Conservation (phyloP, 1,284 basidiomycete species). For the Trametes pubescens region DNA sequence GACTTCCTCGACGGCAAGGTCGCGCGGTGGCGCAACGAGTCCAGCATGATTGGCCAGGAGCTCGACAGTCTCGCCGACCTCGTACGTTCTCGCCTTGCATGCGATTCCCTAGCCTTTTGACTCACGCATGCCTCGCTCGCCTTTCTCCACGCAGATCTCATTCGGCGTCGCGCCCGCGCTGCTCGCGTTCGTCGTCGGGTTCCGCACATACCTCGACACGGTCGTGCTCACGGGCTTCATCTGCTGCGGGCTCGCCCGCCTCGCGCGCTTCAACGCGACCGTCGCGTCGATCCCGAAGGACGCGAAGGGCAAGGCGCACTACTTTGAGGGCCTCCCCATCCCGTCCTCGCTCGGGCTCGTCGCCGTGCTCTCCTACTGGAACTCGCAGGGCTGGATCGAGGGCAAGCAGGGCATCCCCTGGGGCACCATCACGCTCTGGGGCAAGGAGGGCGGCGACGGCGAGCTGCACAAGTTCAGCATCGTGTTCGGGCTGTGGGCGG, state of each 20-base stretch:
- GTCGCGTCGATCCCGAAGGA: slow-evolving; percentile 96
- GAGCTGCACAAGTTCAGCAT: slow-evolving; percentile 83
- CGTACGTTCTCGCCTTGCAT: slow-evolving; percentile 54
- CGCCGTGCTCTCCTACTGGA: slow-evolving; percentile 83
- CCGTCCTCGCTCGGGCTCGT: slow-evolving; percentile 91
- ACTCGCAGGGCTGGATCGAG: slow-evolving; percentile 84
- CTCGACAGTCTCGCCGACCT: slow-evolving; percentile 97
- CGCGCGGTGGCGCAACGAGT: slow-evolving; percentile 95
- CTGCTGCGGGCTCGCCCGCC: slow-evolving; percentile 94
- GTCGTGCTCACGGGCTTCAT: slow-evolving; percentile 90
- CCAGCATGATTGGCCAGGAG: slow-evolving; percentile 98
- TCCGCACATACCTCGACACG: slow-evolving; percentile 91
- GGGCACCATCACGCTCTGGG: slow-evolving; percentile 79
- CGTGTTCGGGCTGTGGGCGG: slow-evolving; percentile 85
- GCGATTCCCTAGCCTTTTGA: slow-evolving; percentile 23
- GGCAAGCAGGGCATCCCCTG: slow-evolving; percentile 79
- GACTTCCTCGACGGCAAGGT: slow-evolving; percentile 99
- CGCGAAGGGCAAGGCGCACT: slow-evolving; percentile 85
- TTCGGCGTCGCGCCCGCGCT: slow-evolving; percentile 98
- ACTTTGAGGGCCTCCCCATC: slow-evolving; percentile 98
- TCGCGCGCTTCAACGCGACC: slow-evolving; percentile 98
- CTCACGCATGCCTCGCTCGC: background rate
- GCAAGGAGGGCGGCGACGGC: slow-evolving; percentile 72
- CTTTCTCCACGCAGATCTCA: slow-evolving; percentile 69
- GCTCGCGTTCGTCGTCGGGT: slow-evolving; percentile 90